Evolutionary conservation across 345 rosid genomes (phyloP), one percentile per base, ranked within the genome.

Genomic region (Orychophragmus violaceus): DNA sequence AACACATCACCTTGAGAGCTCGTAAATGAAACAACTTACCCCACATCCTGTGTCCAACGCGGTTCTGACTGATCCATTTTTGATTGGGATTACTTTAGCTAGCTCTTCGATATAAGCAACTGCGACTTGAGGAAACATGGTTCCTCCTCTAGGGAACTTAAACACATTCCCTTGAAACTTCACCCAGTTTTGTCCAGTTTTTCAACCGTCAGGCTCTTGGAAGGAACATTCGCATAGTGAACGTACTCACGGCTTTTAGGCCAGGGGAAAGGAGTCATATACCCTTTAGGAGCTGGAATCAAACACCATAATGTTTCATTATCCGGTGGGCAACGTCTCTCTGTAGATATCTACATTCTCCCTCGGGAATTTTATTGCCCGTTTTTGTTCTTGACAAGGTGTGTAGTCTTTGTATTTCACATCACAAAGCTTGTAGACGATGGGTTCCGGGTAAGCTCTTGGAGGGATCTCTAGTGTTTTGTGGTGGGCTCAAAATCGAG

Each of bases 401-500:
- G 93, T 84, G 72, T 81, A 83, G 70, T 87, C 93, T 8, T 72
- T 77, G 62, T 72, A 80, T 10, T 61, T 71, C 37, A 79, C 64
- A 32, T 64, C 69, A 57, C 93, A 87, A 0, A 86, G 83, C 67
- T 83, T 58, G 32, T 80, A 78, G 18, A 48, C 60, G 54, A 78
- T 56, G 14, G 61, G 35, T 29, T 61, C 64, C 8, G 68, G 59
- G 6, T 64, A 49, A 72, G 77, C 65, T 56, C 77, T 75, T 61
- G 76, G 80, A 17, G 72, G 65, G 59, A 83, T 81, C 75, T 77
- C 82, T 13, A 87, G 74, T 44, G 68, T 64, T 35, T 80, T 83
- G 73, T 90, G 95, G 74, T 80, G 93, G 83, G 41, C 69, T 90
- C 93, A 62, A 90, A 90, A 74, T 80, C 76, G 53, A 90, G 83